A percentile compares a stretch with the other conserved stretches of the same genome.
phyloP scores from a whole-genome alignment of 2,329 filamentous ascomycete species.

The Colletotrichum aenigma region DNA sequence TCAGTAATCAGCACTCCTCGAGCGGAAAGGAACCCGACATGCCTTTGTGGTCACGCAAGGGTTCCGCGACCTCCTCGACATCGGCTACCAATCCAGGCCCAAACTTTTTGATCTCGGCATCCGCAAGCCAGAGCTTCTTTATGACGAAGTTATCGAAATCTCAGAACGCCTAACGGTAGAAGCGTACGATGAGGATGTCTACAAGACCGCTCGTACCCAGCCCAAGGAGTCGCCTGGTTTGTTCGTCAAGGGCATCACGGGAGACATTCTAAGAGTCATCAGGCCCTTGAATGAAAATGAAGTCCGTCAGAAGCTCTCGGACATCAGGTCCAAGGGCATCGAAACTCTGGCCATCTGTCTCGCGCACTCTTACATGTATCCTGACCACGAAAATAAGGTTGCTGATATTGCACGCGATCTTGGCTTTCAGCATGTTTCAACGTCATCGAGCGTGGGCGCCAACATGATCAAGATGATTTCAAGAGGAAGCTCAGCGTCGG shows the following conservation, averaged over 20 bases:
- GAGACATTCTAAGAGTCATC: slow-evolving; percentile 71
- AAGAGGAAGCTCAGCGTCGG: slow-evolving; percentile 76
- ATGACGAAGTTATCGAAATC: slow-evolving; percentile 72
- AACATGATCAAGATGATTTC: slow-evolving; percentile 76
- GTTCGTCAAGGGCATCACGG: slow-evolving; percentile 63
- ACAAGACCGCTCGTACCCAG: background rate
- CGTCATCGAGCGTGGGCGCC: slow-evolving; percentile 35
- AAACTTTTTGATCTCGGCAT: slow-evolving; percentile 77
- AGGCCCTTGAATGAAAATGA: slow-evolving; percentile 51
- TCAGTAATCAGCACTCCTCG: slow-evolving; percentile 54
- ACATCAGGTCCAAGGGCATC: slow-evolving; percentile 53
- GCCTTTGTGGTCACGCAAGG: slow-evolving; percentile 71
- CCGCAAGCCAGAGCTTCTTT: slow-evolving; percentile 69
- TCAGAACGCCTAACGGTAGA: slow-evolving; percentile 76
- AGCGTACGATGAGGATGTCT: slow-evolving; percentile 29
- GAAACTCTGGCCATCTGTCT: slow-evolving; percentile 71
- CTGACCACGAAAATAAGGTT: slow-evolving; percentile 55
- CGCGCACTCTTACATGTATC: slow-evolving; percentile 76
- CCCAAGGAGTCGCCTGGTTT: background rate
- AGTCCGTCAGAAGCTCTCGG: slow-evolving; percentile 66
- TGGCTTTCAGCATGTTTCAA: slow-evolving; percentile 67
- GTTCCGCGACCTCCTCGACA: slow-evolving; percentile 67
- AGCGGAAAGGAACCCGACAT: slow-evolving; percentile 74
- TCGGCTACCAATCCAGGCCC: slow-evolving; percentile 76
- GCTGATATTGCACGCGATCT: slow-evolving; percentile 38